Conservation (phyloP, 164 flowering plant species). For the Magnolia officinalis region DNA sequence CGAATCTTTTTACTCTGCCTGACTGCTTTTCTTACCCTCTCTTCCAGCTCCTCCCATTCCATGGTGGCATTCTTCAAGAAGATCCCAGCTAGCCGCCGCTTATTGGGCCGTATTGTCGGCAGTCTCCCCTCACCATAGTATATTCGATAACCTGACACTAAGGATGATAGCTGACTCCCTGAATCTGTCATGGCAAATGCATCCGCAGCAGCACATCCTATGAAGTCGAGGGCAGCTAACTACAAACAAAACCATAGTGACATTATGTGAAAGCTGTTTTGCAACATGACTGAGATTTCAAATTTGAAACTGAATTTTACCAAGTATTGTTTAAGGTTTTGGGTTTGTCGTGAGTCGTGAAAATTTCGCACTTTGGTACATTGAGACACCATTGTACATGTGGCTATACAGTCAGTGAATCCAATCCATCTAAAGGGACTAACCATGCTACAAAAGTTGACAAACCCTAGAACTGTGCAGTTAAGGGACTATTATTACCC, state of each 20-base stretch:
- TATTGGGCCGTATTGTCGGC: constrained; percentile 91
- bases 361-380: neutral
- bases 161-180: constrained; percentile 90
- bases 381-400: neutral
- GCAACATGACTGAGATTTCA: no score
- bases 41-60: constrained; percentile 58
- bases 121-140: constrained; percentile 78
- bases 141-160: constrained; percentile 84
- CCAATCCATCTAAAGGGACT: neutral
- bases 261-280: no score
- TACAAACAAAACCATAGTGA: constrained; percentile 17
- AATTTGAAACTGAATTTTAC: no score
- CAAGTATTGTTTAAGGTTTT: no score
- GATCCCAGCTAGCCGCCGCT: constrained; percentile 84
- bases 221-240: constrained; percentile 97
- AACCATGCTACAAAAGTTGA: neutral
- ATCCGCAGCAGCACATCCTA: constrained; percentile 85
- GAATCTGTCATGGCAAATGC: constrained; percentile 97
- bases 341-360: no score
- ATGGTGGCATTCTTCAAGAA: constrained; percentile 75
- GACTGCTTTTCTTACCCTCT: constrained; percentile 30
- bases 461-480: neutral
- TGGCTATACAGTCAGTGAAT: neutral
- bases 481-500: neutral
- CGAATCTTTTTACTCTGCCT: constrained; percentile 25